phyloP scores from a whole-genome alignment of 1,284 basidiomycete species.

The Cystobasidium sp. region DNA sequence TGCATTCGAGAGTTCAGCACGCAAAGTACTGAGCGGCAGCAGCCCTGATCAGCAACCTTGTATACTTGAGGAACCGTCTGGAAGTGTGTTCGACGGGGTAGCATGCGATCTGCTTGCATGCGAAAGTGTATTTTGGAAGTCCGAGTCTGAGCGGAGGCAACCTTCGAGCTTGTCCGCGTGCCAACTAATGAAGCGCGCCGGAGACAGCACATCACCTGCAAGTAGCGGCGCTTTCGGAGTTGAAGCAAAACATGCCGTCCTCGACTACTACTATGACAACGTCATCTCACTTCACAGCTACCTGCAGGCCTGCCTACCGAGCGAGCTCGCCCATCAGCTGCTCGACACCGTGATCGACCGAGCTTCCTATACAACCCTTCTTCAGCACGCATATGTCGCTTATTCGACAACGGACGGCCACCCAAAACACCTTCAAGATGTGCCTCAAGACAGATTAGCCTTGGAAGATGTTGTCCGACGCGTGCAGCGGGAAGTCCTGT shows the following conservation, averaged over 20 bases:
- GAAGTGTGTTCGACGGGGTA: no score
- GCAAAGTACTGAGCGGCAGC: no score
- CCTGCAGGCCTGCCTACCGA: slow-evolving; percentile 10
- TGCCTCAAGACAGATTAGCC: background rate
- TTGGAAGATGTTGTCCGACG: slow-evolving; percentile 13
- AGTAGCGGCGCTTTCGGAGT: background rate
- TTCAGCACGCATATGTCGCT: slow-evolving; percentile 20
- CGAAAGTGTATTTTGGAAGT: no score
- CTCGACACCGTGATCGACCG: slow-evolving; percentile 8
- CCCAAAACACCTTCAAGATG: background rate
- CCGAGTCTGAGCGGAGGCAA: no score
- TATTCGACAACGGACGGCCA: background rate
- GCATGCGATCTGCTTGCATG: no score
- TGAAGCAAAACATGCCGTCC: slow-evolving; percentile 16
- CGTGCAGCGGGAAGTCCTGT: slow-evolving; percentile 32
- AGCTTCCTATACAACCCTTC: background rate
- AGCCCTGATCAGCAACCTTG: no score
- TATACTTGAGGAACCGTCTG: no score
- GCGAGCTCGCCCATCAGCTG: background rate
- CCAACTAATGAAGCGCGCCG: background rate
- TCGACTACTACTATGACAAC: slow-evolving; percentile 32
- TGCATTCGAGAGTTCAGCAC: no score
- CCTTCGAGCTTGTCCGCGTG: background rate
- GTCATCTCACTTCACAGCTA: slow-evolving; percentile 21
- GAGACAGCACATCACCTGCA: background rate